Evolutionary conservation across 106 monocot genomes (phyloP), one percentile per base, ranked within the genome.

Genomic region (Dioscorea zingiberensis): DNA sequence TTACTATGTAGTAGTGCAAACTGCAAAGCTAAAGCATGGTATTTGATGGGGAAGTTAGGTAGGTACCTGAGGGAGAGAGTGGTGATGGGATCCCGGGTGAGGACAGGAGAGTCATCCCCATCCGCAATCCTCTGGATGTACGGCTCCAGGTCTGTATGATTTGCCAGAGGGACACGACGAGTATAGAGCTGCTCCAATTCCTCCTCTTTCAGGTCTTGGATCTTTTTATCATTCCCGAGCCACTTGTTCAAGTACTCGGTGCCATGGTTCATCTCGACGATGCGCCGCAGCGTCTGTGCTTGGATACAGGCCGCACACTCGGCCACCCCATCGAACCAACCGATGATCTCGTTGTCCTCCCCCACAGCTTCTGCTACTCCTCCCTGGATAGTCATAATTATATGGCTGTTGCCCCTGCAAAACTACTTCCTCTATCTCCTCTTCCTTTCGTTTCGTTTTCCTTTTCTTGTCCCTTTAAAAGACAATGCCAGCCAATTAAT

Each of bases 101-200:
- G 71, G 30, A 85, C 7, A 7, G 71, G 73, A 8, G 76, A 73
- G 26, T 58, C 17, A 27, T 83, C 82, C 15, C 86, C 86, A 18
- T 80, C 71, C 6, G 76, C 77, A n/a, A 87, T 80, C 23, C 87
- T 69, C 67, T 80, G 83, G 22, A 87, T 74, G 48, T 74, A 83
- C 17, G 83, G 77, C n/a, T 80, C 81, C 5, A 82, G 29, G 55
- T 86, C 86, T 23, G 64, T 48, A 47, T 86, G 86, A 3, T 78
- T 69, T 1, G 55, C 46, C 21, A 86, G 75, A n/a, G 86, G 86
- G 11, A 86, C 86, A 18, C 46, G n/a, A 13, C 78, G 72, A 21
- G 44, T 65, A 70, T 55, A 83, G 24, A 74, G 24, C 1, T 61
- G 16, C 63, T 80, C 73, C 24, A 83, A 55, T 32, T 47, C 68